A percentile compares a stretch with the other conserved stretches of the same genome.
Conservation (phyloP, 345 rosid species). For the Trapa bicornis region DNA sequence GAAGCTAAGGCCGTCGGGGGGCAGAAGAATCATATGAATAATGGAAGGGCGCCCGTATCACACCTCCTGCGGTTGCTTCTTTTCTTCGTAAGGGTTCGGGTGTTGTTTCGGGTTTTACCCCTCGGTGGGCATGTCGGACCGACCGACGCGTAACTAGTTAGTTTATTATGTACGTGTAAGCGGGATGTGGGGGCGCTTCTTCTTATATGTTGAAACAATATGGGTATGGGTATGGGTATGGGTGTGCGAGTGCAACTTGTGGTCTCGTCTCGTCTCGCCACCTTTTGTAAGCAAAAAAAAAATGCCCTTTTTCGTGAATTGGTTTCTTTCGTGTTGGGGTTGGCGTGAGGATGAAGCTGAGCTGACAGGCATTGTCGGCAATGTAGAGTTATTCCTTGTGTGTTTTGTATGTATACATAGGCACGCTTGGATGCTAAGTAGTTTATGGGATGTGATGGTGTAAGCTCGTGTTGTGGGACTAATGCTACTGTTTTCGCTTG, state of each 20-base stretch:
- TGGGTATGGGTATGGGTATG: not conserved
- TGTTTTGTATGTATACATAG: too few species aligned
- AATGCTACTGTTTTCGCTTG: too few species aligned
- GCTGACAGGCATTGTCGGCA: not conserved
- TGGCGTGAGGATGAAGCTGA: constrained; percentile 1
- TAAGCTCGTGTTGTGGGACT: not conserved
- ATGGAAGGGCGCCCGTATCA: not conserved
- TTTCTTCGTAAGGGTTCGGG: not conserved
- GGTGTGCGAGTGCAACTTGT: not conserved
- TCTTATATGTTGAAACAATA: not conserved
- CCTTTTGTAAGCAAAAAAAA: too few species aligned
- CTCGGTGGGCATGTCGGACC: not conserved
- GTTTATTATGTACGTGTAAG: not conserved
- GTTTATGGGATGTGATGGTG: not conserved
- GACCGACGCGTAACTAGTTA: not conserved
- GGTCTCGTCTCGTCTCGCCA: not conserved
- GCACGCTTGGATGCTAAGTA: too few species aligned
- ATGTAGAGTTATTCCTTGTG: not conserved
- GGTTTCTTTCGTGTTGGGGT: not conserved
- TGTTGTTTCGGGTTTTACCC: not conserved
- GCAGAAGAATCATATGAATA: not conserved
- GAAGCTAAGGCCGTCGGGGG: not conserved
- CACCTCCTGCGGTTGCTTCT: not conserved
- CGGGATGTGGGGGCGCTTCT: not conserved
- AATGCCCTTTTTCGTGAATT: not conserved